Evolutionary conservation across 805 yeast genomes (phyloP), one percentile per base, ranked within the genome.

Genomic region (Phaffomyces opuntiae): DNA sequence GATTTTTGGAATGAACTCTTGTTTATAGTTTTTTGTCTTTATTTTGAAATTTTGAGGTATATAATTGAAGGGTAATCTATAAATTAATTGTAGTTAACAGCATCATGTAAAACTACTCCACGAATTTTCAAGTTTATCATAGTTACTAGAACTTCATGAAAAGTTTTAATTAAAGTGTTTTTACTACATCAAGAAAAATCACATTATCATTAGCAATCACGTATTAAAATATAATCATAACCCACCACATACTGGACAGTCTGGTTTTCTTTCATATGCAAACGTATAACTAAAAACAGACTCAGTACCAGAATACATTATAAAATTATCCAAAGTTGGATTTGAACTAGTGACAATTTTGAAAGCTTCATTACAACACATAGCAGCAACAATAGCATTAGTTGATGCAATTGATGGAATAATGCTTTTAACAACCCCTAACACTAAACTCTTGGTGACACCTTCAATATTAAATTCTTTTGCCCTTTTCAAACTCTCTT

Each of bases 321-420:
- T 82, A 60, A 85, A 85, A 65, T 88, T 90, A 49, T 79, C 76
- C 53, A 86, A 64, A 16, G 67, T 66, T 0, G 89, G 91, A 49
- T 80, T 79, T 46, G 80, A 69, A 44, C 82, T 78, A 2, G 95
- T 80, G 38, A 87, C 74, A 24, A 89, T 69, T 59, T 90, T 90
- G 63, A 87, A 77, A 2, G 84, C 87, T 62, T 89, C 96, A 51
- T 84, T 85, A 59, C 93, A 84, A 61, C 96, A 86, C 7, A 88
- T 74, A 0, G 93, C 95, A 0, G 97, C 96, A 31, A 91, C 78
- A 21, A 91, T 75, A 3, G 98, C 96, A 62, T 93, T 91, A 0
- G 97, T 90, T 2, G 95, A 83, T 1, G 96, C 96, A 44, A 90
- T 86, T 2, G 96, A 90, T 0, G 99, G 99, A 9, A 91, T 84